These are phyloP conservation scores for Penicillium glabrum DNA, from an alignment of 2,329 filamentous ascomycete genomes.

Conservation along the genomic window DNA sequence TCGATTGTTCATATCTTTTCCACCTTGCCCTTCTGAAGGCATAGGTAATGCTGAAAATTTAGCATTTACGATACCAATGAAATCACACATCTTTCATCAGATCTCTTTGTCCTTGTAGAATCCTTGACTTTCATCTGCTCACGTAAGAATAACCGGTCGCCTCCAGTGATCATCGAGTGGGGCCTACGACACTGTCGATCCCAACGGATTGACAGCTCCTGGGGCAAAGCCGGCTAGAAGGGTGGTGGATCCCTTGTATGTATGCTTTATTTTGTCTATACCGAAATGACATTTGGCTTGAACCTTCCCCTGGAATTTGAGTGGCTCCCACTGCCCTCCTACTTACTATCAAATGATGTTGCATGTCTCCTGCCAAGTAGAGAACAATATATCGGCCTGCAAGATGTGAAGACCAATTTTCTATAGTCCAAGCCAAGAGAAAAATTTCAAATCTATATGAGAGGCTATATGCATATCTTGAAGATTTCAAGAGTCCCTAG, in stretches of 20 bases:
- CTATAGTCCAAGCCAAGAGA: not conserved
- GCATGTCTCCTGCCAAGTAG: not conserved
- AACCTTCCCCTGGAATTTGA: not conserved
- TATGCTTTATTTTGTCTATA: not conserved
- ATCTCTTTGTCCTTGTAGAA: not conserved
- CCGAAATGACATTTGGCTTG: not conserved
- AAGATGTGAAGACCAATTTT: not conserved
- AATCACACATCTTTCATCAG: constrained; percentile 12
- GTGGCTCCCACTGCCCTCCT: not conserved
- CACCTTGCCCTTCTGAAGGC: constrained; percentile 7
- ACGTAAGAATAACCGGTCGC: not conserved
- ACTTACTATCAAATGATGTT: not conserved
- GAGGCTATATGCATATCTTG: not conserved
- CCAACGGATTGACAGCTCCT: not conserved
- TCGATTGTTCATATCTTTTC: constrained; percentile 18
- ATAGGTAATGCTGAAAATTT: constrained; percentile 15
- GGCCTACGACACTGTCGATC: constrained; percentile 1
- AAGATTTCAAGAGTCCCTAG: not conserved
- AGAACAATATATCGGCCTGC: too few species aligned
- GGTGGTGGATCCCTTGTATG: not conserved
- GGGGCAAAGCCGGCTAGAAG: not conserved
- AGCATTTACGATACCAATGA: constrained; percentile 28
- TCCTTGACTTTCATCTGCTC: not conserved
- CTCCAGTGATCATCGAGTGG: not conserved
- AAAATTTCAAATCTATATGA: not conserved